These are phyloP conservation scores for Cochlearia excelsa DNA, from an alignment of 345 rosid genomes.

Conservation along the genomic window DNA sequence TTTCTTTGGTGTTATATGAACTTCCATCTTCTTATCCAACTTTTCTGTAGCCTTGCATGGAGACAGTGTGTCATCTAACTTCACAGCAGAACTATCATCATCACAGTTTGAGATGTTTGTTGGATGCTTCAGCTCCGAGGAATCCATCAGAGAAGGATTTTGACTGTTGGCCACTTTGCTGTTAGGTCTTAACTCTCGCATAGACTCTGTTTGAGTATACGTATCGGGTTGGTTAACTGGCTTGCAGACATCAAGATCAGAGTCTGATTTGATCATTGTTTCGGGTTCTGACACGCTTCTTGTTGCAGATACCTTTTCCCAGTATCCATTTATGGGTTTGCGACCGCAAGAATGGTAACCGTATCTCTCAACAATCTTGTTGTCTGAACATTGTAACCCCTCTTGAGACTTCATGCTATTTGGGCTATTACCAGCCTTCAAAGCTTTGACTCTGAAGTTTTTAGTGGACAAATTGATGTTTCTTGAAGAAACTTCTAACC, in stretches of 20 bases:
- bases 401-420: conserved; percentile 50
- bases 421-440: conserved; percentile 46
- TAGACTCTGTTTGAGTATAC: conserved; percentile 53
- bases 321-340: conserved; percentile 49
- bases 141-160: conserved; percentile 45
- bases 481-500: conserved; percentile 52
- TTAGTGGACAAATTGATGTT: conserved; percentile 45
- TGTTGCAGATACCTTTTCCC: conserved; percentile 50
- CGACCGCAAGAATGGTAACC: conserved; percentile 63
- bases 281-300: conserved; percentile 51
- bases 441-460: conserved; percentile 44
- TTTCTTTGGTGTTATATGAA: conserved; percentile 36
- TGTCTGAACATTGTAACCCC: conserved; percentile 47
- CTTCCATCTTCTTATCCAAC: conserved; percentile 44
- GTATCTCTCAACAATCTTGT: conserved; percentile 52
- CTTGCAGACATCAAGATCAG: conserved; percentile 54
- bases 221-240: conserved; percentile 52
- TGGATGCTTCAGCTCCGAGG: conserved; percentile 60
- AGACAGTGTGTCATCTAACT: conserved; percentile 40
- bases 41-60: conserved; percentile 43
- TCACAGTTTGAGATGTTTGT: conserved; percentile 64
- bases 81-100: conserved; percentile 26
- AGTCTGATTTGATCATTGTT: conserved; percentile 50
- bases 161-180: conserved; percentile 47
- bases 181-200: conserved; percentile 59